Conservation (phyloP, 495 filamentous ascomycete genomes). For the Gamarada debralockiae region DNA sequence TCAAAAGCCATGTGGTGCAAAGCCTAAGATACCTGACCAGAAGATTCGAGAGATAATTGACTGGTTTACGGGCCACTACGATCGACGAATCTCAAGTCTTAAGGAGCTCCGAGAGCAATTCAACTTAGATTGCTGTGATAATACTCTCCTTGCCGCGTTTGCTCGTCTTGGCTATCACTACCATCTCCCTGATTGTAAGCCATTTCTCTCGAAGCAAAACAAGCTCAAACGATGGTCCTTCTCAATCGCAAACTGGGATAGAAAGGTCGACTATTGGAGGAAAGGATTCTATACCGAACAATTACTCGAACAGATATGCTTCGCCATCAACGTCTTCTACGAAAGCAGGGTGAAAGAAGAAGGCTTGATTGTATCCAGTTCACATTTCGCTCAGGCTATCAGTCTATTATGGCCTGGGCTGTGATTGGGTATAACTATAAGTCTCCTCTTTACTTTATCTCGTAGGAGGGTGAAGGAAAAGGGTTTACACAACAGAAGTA, state of each 20-base stretch:
- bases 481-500: slow-evolving; percentile 9
- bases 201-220: background rate
- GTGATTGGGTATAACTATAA: slow-evolving; percentile 6
- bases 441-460: background rate
- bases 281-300: background rate
- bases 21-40: too few species aligned
- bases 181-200: background rate
- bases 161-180: too few species aligned
- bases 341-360: background rate
- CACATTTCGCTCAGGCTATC: background rate
- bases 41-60: too few species aligned
- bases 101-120: too few species aligned
- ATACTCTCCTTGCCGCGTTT: too few species aligned
- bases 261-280: background rate
- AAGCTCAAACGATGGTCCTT: background rate
- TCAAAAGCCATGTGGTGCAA: too few species aligned
- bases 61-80: too few species aligned
- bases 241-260: background rate
- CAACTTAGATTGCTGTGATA: too few species aligned
- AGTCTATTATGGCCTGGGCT: background rate
- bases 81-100: too few species aligned
- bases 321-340: background rate
- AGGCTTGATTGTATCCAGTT: background rate
- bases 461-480: slow-evolving; percentile 3
- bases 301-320: background rate